Evolutionary conservation across 2,329 filamentous ascomycete genomes (phyloP), one percentile per base, ranked within the genome.

Genomic region (Sporothrix pseudoabietina): DNA sequence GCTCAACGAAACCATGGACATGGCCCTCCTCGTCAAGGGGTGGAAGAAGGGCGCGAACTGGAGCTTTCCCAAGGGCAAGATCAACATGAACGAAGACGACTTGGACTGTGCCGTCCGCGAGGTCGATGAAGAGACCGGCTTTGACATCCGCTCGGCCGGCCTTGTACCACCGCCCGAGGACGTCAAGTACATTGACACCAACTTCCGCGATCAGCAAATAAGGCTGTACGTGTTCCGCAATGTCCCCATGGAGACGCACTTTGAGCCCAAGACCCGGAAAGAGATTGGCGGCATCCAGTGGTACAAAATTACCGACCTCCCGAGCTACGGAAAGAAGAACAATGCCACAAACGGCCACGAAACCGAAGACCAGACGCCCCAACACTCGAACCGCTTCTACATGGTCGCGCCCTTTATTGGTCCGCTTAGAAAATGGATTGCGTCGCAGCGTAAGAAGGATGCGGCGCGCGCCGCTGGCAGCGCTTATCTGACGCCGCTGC

Each of bases 201-300:
- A 91, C 16, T 97, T 98, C 89, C 87, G 92, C 78, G 94, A 97
- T 80, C 95, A 98, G 82, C 93, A 98, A 80, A 91, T 99, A 83
- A 89, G 92, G 76, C 87, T 99, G 49, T 99, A 96, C 80, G 92
- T 98, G 68, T 97, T 99, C 80, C 90, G 94, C 71, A 90, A 94
- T 75, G 90, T 99, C 3, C 93, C 94, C 16, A 92, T 92, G 85
- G 91, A 97, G 78, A 95, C 94, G 0, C 82, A 90, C 74, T 99
- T 99, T 79, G 92, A 95, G 81, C 93, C 97, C 4, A 91, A 91
- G 77, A 98, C 96, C 6, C 88, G 97, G 72, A 98, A 98, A 82
- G 97, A 99, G 81, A 99, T 99, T 79, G 97, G 95, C 82, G 97
- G 94, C 82, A 97, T 99, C 74, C 86, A 93, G 80, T 99, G 96